phyloP scores from a whole-genome alignment of 2,329 filamentous ascomycete species.

The Apiospora arundinis region DNA sequence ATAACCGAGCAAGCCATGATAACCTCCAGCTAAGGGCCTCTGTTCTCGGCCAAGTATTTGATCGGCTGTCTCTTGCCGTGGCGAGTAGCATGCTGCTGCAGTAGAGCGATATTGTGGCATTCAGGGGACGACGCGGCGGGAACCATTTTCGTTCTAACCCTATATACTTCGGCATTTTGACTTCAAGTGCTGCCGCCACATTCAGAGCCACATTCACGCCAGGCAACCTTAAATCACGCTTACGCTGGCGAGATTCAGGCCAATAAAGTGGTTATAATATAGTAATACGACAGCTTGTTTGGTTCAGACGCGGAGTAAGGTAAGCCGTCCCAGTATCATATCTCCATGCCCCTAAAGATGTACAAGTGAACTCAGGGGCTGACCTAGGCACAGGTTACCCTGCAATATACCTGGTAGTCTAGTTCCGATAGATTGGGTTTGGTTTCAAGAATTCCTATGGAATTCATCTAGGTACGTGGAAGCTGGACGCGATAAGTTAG shows the following conservation, averaged over 20 bases:
- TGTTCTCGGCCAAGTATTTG: not conserved
- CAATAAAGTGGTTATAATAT: not conserved
- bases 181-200: not conserved
- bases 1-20: not conserved
- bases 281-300: not conserved
- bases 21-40: not conserved
- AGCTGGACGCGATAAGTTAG: not conserved
- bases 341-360: not conserved
- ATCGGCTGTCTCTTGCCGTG: not conserved
- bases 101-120: not conserved
- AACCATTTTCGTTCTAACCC: not conserved
- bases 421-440: not conserved
- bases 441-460: too few species aligned
- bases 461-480: not conserved
- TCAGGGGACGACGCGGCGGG: not conserved
- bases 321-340: not conserved
- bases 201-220: not conserved
- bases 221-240: not conserved
- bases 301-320: not conserved
- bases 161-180: not conserved
- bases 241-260: not conserved
- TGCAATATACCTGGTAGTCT: not conserved
- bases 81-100: not conserved
- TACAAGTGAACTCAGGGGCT: not conserved
- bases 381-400: not conserved